phyloP scores from a whole-genome alignment of 169 alveolate species.

The Plasmodium gaboni region DNA sequence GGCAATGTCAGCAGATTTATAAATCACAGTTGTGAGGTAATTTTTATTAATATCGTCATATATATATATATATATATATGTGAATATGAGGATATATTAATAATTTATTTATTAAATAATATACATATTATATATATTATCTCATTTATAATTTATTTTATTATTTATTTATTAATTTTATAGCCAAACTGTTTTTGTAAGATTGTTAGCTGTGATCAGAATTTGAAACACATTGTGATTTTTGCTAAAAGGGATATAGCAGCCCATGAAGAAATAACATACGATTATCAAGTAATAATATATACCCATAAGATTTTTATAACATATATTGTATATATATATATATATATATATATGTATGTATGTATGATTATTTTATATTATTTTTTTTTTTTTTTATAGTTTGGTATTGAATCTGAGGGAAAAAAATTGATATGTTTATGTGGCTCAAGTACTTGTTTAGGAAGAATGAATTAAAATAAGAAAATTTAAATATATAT shows the following conservation, averaged over 20 bases:
- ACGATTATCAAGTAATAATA: constrained; percentile 92
- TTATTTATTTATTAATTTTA: background rate
- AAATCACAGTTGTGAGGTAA: constrained; percentile 97
- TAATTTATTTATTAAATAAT: too few species aligned
- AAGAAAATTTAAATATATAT: background rate
- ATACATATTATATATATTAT: too few species aligned
- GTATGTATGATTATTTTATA: background rate
- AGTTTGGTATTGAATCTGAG: constrained; percentile 91
- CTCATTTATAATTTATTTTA: background rate
- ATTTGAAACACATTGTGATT: constrained; percentile 95
- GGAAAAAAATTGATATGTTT: constrained; percentile 89
- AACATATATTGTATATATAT: background rate
- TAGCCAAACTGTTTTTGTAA: constrained; percentile 92
- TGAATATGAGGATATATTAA: background rate
- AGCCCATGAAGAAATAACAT: constrained; percentile 97
- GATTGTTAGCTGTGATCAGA: constrained; percentile 88
- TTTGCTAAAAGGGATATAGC: constrained; percentile 94
- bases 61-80: background rate
- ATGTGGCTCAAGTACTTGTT: constrained; percentile 93
- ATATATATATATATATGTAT: background rate
- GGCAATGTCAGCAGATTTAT: constrained; percentile 97
- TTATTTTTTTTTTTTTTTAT: background rate
- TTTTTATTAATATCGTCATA: too few species aligned
- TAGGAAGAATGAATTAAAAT: constrained; percentile 92
- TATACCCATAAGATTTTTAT: background rate